These are phyloP conservation scores for Coemansia sp. DNA, from an alignment of 192 early-diverging fungal species.

Conservation along the genomic window DNA sequence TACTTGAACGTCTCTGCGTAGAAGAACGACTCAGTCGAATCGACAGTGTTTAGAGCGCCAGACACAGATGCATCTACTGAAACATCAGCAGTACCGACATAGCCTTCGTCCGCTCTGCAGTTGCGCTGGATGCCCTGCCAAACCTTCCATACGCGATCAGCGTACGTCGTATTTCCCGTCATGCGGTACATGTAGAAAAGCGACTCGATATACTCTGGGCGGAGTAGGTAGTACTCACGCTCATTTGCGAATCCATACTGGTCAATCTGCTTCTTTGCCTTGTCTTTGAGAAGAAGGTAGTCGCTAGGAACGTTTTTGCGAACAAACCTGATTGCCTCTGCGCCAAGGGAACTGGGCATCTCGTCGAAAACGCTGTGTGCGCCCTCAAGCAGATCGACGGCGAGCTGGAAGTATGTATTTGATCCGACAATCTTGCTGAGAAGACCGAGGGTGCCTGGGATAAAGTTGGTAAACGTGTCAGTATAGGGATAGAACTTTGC, in stretches of 20 bases:
- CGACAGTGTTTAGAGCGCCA: slow-evolving; percentile 27
- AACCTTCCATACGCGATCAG: slow-evolving; percentile 70
- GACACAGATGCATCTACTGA: slow-evolving; percentile 25
- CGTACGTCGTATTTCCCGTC: slow-evolving; percentile 65
- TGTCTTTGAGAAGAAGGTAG: slow-evolving; percentile 10
- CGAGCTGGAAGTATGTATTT: slow-evolving; percentile 39
- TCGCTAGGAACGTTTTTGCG: slow-evolving; percentile 41
- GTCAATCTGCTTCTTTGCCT: slow-evolving; percentile 15
- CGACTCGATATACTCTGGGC: slow-evolving; percentile 76
- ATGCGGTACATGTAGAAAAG: slow-evolving; percentile 69
- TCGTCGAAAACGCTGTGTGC: slow-evolving; percentile 37
- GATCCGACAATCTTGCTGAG: slow-evolving; percentile 44
- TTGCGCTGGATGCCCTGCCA: slow-evolving; percentile 70
- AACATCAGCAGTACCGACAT: slow-evolving; percentile 55
- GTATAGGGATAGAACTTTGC: slow-evolving; percentile 40
- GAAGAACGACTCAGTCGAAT: slow-evolving; percentile 71
- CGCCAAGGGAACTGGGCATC: slow-evolving; percentile 42
- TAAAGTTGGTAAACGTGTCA: slow-evolving; percentile 50
- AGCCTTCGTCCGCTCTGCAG: slow-evolving; percentile 61
- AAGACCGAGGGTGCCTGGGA: slow-evolving; percentile 46
- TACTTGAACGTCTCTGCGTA: slow-evolving; percentile 94
- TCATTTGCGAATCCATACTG: slow-evolving; percentile 30
- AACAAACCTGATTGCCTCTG: slow-evolving; percentile 47
- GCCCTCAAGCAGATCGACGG: slow-evolving; percentile 33
- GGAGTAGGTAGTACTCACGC: slow-evolving; percentile 61